Base-by-base conservation (phyloP, 768 basidiomycete species). In the Hortiboletus flavorubellus region DNA sequence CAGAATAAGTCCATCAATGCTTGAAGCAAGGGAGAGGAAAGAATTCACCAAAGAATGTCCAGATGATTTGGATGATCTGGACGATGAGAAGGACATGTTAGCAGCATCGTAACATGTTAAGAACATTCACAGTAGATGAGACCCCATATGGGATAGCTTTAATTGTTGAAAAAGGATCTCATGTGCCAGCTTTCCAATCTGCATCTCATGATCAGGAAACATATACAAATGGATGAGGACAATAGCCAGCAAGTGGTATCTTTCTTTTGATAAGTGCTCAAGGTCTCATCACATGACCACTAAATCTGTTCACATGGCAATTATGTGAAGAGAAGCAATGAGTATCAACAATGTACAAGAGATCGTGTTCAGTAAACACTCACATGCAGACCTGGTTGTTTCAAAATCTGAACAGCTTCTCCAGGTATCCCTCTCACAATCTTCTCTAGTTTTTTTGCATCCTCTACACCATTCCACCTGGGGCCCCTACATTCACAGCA, bases 131-230 rank as follows among this genome's bases (percentile, higher is more conserved):
- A 0, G 93, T 95, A 1, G 91, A 89, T 0, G 93, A 96, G 10
- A 89, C 85, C 2, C 93, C 95, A 0, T 95, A 87, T 2, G 93
- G 90, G 10, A 97, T 91, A 80, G 94, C 89, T 73, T 93, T 93
- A 77, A 96, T 95, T 90, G 93, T 93, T 3, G 93, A 89, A 30
- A 92, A 79, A 16, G 94, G 78, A 96, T 67, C 45, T 81, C 78
- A 18, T 83, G 78, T 5, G 94, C 96, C 18, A 96, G 67, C 0
- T 74, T 72, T 31, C 89, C 93, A 21, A 98, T 72, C 37, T 79
- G 70, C 3, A 75, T 74, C 68, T 98, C 95, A 67, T 98, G 96
- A 9, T 87, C 83, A 0, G 91, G 91, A 70, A 81, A 93, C 8
- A 91, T 95, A 69, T 93, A 98, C 14, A 93, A 95, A 68, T 98